phyloP scores from a whole-genome alignment of 2,329 filamentous ascomycete genomes.

The Fusarium sp. region DNA sequence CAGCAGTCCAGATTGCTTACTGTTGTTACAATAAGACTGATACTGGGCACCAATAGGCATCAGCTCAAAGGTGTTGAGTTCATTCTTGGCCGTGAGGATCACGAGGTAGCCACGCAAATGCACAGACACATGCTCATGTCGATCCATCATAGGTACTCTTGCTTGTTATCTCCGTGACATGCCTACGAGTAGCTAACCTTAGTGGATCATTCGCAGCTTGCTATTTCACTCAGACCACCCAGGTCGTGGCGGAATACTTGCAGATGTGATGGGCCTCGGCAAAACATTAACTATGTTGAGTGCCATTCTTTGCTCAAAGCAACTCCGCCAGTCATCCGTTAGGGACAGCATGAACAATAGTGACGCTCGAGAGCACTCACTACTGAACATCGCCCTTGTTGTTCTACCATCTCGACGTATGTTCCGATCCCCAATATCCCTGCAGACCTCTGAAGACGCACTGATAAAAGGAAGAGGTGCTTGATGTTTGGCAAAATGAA shows the following conservation, averaged over 20 bases:
- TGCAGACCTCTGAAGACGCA: too few relatives aligned
- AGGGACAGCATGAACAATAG: accelerated
- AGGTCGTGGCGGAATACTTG: background rate
- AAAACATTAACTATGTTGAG: background rate
- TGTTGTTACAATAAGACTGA: background rate
- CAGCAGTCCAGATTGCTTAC: accelerated
- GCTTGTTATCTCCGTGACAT: accelerated
- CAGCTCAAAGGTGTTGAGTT: background rate
- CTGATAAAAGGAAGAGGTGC: background rate
- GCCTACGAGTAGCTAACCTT: accelerated
- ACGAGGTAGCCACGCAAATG: accelerated
- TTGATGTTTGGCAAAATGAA: slow-evolving; percentile 14
- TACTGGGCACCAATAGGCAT: accelerated
- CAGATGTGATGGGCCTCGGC: background rate
- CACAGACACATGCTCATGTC: background rate
- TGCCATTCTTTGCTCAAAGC: background rate
- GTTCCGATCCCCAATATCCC: background rate
- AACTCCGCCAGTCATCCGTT: accelerated
- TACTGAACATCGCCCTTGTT: accelerated
- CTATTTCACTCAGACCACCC: accelerated
- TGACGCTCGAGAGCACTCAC: accelerated
- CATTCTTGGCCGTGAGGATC: background rate
- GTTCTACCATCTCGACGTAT: slow-evolving; percentile 5
- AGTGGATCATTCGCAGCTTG: background rate
- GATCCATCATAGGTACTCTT: background rate